Conservation (phyloP, 2,329 filamentous ascomycete genomes). For the Arthrocladium fulminans region DNA sequence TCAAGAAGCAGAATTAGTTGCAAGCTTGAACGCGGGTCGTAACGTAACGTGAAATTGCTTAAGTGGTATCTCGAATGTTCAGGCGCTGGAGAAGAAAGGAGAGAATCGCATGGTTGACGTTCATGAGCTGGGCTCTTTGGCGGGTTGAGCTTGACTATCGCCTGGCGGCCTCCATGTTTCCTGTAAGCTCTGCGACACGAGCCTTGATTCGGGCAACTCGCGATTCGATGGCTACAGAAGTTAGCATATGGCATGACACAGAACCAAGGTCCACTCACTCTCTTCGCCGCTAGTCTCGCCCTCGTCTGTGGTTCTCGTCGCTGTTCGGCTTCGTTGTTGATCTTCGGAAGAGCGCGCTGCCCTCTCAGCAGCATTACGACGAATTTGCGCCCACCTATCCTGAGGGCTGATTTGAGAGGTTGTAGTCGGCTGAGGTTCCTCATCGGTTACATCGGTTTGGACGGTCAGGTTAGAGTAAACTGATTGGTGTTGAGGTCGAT, state of each 20-base stretch:
- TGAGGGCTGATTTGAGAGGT: conserved; percentile 33
- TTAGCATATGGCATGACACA: conserved; percentile 22
- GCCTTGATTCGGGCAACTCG: conserved; percentile 97
- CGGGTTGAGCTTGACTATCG: conserved; percentile 10
- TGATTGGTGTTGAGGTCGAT: conserved; percentile 21
- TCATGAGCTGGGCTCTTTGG: neutral
- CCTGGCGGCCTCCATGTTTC: conserved; percentile 58
- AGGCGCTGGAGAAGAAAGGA: conserved; percentile 10
- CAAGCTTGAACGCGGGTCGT: neutral
- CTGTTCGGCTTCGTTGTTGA: conserved; percentile 44
- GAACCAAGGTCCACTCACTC: conserved; percentile 51
- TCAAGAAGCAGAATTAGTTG: neutral
- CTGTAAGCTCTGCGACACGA: conserved; percentile 86
- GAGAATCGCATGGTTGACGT: conserved; percentile 9
- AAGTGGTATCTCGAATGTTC: conserved; percentile 5
- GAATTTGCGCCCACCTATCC: conserved; percentile 92
- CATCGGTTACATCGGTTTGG: conserved; percentile 15
- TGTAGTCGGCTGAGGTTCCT: conserved; percentile 21
- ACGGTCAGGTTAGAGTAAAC: conserved; percentile 11
- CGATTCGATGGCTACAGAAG: conserved; percentile 70
- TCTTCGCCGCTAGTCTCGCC: conserved; percentile 93
- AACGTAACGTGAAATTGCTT: conserved; percentile 1
- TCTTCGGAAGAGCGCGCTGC: conserved; percentile 61
- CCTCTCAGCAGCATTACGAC: conserved; percentile 83
- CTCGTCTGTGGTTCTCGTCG: conserved; percentile 59